phyloP scores from a whole-genome alignment of 345 rosid species.

The Eucalyptus sp. region DNA sequence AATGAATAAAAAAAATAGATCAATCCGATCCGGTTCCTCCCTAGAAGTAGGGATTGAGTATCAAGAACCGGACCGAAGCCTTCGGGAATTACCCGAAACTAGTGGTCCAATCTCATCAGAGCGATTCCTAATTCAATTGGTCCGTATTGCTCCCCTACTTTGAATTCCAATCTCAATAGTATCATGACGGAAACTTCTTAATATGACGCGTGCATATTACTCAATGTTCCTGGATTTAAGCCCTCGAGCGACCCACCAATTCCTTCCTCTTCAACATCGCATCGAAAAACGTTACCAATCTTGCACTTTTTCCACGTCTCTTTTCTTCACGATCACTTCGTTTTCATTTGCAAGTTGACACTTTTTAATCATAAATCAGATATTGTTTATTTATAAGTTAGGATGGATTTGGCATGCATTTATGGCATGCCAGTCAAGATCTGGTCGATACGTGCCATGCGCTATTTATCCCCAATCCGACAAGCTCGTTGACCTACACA shows the following conservation, averaged over 20 bases:
- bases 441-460: neutral
- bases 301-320: neutral
- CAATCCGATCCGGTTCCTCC: fast-evolving
- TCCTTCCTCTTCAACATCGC: neutral
- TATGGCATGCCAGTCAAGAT: neutral
- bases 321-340: neutral
- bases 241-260: neutral
- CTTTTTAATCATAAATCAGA: neutral
- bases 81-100: neutral
- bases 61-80: fast-evolving
- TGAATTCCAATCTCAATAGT: neutral
- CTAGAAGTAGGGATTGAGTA: neutral
- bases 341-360: neutral
- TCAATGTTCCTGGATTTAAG: neutral
- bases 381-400: neutral
- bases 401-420: neutral
- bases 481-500: neutral
- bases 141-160: neutral
- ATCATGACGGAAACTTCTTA: neutral
- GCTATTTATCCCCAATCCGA: neutral
- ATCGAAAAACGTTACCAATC: neutral
- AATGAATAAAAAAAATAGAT: too few relatives aligned
- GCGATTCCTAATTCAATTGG: neutral
- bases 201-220: neutral
- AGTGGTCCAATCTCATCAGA: fast-evolving